Evolutionary conservation across 495 filamentous ascomycete species (phyloP), one percentile per base, ranked within the genome.

Genomic region (Talaromyces adpressus): DNA sequence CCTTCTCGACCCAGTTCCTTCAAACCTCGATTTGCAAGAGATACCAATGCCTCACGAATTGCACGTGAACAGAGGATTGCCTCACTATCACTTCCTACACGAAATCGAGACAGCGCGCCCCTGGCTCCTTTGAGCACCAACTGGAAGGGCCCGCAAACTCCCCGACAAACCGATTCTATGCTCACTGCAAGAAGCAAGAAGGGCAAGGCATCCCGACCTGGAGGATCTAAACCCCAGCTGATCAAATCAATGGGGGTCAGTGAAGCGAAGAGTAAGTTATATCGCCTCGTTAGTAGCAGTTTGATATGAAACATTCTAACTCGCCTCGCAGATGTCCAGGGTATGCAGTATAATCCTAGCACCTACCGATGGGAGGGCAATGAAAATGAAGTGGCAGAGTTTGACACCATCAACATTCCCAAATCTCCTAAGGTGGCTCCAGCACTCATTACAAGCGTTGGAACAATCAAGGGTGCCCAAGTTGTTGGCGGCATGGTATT

Each of bases 401-500:
- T 98, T 71, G 91, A 94, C 30, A 69, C 75, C 4, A 76, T 75
- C 45, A 67, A 67, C 16, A 27, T 61, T 16, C 65, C 81, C 67
- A 85, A 67, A 66, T 81, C 71, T 60, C 82, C 76, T 9, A 90
- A 90, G 32, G 85, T 91, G 9, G 88, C 91, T 2, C 94, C 93
- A 0, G 92, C 92, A n/a, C 84, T 98, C 12, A 98, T 98, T 70
- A 90, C 91, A 61, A 94, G 96, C 69, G 87, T 94, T 65, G 86
- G 88, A 58, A 76, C 86, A 4, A 74, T 75, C 67, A 80, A 86
- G 49, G 92, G 90, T 64, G 89, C 96, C 12, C 93, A 97, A 75
- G 88, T 96, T 29, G 91, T 95, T 63, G 89, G 91, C 23, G 91
- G 89, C 66, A 98, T 98, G 94, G 87, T 98, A 25, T 98, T 98